Conservation (phyloP, 495 filamentous ascomycete genomes). For the Penicillium atrosanguineum region DNA sequence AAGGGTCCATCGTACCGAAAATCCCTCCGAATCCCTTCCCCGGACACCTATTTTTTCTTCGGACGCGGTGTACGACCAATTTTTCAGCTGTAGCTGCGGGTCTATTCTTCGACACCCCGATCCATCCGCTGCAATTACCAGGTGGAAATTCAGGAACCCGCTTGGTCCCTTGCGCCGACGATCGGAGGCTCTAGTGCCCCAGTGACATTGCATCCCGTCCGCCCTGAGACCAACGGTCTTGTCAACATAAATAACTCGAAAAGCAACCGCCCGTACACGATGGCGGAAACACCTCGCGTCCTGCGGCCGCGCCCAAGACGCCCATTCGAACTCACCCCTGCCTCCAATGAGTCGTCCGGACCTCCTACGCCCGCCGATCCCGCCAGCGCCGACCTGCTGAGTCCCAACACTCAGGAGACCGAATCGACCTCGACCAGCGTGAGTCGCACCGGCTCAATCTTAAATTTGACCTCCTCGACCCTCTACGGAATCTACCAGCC, state of each 20-base stretch:
- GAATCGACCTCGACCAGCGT: constrained; percentile 31
- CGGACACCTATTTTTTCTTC: constrained; percentile 4
- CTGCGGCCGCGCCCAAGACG: constrained; percentile 73
- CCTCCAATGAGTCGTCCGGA: constrained; percentile 52
- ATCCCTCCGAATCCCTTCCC: constrained; percentile 6
- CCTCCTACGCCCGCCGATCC: constrained; percentile 46
- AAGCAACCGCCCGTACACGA: constrained; percentile 17
- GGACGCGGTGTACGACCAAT: constrained; percentile 7
- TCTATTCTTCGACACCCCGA: not conserved
- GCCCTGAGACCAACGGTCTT: not conserved
- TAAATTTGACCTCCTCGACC: constrained; percentile 87
- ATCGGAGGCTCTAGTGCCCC: constrained; percentile 10
- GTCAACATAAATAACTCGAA: not conserved
- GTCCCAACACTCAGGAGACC: constrained; percentile 24
- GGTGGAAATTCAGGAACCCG: not conserved
- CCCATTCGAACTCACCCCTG: constrained; percentile 62
- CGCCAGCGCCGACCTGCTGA: constrained; percentile 32
- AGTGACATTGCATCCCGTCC: not conserved
- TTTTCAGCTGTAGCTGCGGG: not conserved
- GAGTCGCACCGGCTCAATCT: constrained; percentile 69
- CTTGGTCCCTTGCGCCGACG: not conserved
- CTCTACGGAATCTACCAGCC: constrained; percentile 88
- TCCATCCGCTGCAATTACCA: not conserved
- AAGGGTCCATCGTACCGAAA: not conserved
- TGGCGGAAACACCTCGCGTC: constrained; percentile 54